Evolutionary conservation across 2,329 filamentous ascomycete genomes (phyloP), one percentile per base, ranked within the genome.

Genomic region (Penicillium sp.): DNA sequence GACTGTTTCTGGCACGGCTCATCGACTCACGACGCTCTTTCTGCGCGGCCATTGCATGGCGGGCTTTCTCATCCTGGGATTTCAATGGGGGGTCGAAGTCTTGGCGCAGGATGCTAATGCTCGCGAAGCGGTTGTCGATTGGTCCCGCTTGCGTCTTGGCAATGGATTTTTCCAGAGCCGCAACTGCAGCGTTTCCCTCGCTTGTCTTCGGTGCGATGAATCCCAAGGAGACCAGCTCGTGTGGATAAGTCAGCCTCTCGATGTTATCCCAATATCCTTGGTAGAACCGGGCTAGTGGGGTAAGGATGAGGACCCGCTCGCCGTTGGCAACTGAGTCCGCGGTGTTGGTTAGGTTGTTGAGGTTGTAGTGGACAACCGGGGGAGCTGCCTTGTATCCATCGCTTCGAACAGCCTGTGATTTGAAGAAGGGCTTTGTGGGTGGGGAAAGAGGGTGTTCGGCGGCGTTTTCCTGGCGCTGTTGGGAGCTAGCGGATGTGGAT

Each of bases 201-300:
- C 88, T 89, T 45, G 87, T 96, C 78, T 95, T 96, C 50, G 94
- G 94, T 28, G 96, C 87, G 70, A 99, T 97, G 78, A 97, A 99
- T 37, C 91, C 94, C 28, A 99, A 81, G 0, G 91, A 95, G 69
- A 99, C 95, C 61, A 97, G 84, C 57, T 96, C 89, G 77, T 97
- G 94, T 3, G 94, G 94, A 73, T 97, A 99, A 67, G 77, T 83
- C 53, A 99, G 82, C 70, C 85, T 85, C 63, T 92, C 73, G 28
- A 99, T 81, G 68, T 97, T 99, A 73, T 95, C 88, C 93, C 94
- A 99, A 79, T 97, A 99, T 64, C 84, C 87, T 66, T 89, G 87
- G 75, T 97, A 97, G 81, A 97, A 99, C 60, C 90, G 86, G 31
- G 91, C 89, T 77, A 99, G 87, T 10, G 94, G 94, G 1, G 94